Evolutionary conservation across 2,329 filamentous ascomycete genomes (phyloP).

Genomic region (Diaporthe eres): DNA sequence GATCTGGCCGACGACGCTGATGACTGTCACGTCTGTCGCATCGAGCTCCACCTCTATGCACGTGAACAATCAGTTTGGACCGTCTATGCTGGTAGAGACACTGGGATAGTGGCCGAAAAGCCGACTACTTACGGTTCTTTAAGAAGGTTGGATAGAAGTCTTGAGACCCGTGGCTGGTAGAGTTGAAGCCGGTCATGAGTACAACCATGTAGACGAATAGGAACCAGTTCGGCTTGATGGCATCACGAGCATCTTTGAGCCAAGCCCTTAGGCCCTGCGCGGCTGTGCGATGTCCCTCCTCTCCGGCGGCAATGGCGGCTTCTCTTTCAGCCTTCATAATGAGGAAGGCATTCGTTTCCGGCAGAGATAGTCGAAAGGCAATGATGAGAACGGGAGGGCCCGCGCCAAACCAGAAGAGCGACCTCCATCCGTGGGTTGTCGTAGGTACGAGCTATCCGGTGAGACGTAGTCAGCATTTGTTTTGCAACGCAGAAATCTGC

Average conservation of each 20-base stretch:
- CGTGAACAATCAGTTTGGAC: conserved; percentile 61
- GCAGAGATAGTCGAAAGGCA: conserved; percentile 80
- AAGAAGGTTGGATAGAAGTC: conserved; percentile 50
- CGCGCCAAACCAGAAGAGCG: conserved; percentile 90
- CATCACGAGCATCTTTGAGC: conserved; percentile 81
- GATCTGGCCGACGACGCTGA: conserved; percentile 79
- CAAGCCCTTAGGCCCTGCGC: conserved; percentile 75
- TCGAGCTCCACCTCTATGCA: conserved; percentile 65
- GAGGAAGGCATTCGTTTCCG: conserved; percentile 82
- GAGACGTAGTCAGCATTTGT: not conserved
- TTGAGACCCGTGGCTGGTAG: conserved; percentile 86
- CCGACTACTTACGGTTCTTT: not conserved
- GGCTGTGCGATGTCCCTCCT: not conserved
- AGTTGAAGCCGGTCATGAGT: conserved; percentile 94
- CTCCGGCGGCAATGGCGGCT: conserved; percentile 41
- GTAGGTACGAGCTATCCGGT: conserved; percentile 73
- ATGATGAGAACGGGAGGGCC: conserved; percentile 86
- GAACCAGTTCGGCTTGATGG: conserved; percentile 83
- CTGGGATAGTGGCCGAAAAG: rapidly evolving
- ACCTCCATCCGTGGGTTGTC: conserved; percentile 84
- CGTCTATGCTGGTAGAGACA: conserved; percentile 67
- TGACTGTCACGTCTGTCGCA: conserved; percentile 73
- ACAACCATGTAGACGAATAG: conserved; percentile 85
- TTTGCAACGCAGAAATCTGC: rapidly evolving
- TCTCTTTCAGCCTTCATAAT: conserved; percentile 74